Conservation (phyloP, 1,284 basidiomycete species). For the Pseudozyma hubeiensis region DNA sequence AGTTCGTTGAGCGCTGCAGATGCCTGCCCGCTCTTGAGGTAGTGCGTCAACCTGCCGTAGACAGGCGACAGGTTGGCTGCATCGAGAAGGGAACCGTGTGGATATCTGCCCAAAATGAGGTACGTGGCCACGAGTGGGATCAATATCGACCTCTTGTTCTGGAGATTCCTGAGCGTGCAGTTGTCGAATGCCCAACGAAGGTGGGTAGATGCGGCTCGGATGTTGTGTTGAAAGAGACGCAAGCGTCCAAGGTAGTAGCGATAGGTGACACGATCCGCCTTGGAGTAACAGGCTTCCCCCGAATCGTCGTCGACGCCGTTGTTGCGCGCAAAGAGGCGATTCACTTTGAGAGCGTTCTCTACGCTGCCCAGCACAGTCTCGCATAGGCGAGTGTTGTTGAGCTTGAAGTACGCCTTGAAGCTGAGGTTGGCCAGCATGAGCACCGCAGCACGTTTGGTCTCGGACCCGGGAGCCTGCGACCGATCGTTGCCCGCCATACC, state of each 20-base stretch:
- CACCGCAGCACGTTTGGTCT: slow-evolving; percentile 64
- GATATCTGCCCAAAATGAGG: slow-evolving; percentile 69
- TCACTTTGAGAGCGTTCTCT: slow-evolving; percentile 67
- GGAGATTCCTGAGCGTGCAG: slow-evolving; percentile 56
- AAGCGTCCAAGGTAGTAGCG: slow-evolving; percentile 70
- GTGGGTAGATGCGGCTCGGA: slow-evolving; percentile 67
- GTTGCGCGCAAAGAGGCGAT: slow-evolving; percentile 38
- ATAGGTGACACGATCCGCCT: slow-evolving; percentile 69
- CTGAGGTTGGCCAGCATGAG: slow-evolving; percentile 65
- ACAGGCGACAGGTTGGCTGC: slow-evolving; percentile 57
- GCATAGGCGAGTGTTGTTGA: slow-evolving; percentile 70
- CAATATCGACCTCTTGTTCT: slow-evolving; percentile 68
- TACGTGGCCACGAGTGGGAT: slow-evolving; percentile 68
- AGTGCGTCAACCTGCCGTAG: slow-evolving; percentile 54
- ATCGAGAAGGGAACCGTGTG: slow-evolving; percentile 57
- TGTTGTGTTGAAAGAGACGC: slow-evolving; percentile 69
- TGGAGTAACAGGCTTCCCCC: slow-evolving; percentile 66
- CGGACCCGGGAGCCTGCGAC: slow-evolving; percentile 42
- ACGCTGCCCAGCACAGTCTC: slow-evolving; percentile 71
- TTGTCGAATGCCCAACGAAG: slow-evolving; percentile 69
- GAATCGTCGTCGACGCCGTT: slow-evolving; percentile 31
- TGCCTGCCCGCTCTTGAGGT: slow-evolving; percentile 65
- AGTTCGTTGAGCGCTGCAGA: slow-evolving; percentile 56
- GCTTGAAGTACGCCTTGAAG: slow-evolving; percentile 67
- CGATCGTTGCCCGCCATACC: slow-evolving; percentile 66